Conservation (phyloP, 257 asterid species). For the Penstemon barbatus region DNA sequence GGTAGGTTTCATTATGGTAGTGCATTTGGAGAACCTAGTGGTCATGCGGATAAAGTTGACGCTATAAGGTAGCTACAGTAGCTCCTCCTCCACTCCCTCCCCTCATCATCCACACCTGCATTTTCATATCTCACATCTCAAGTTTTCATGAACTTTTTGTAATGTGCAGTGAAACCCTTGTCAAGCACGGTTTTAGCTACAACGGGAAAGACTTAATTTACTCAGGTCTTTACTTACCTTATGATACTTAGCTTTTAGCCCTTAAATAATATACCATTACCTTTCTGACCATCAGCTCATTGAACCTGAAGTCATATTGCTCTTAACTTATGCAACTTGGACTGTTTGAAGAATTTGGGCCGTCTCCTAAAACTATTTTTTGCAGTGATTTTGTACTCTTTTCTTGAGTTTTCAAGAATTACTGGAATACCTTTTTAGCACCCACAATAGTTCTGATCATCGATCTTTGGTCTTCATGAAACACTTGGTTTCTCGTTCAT, state of each 20-base stretch:
- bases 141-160: slow-evolving; percentile 26
- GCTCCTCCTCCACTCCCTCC: background rate
- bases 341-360: too few relatives aligned
- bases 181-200: slow-evolving; percentile 91
- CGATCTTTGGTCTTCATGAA: slow-evolving; percentile 8
- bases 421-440: background rate
- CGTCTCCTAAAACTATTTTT: too few relatives aligned
- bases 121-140: slow-evolving; percentile 22
- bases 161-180: slow-evolving; percentile 82
- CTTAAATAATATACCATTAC: background rate
- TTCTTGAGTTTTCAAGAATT: slow-evolving; percentile 10
- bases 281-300: too few relatives aligned
- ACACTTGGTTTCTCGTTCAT: too few relatives aligned
- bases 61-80: slow-evolving; percentile 61
- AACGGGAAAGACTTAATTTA: slow-evolving; percentile 88
- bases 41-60: slow-evolving; percentile 93
- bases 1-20: slow-evolving; percentile 98
- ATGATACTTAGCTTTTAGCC: slow-evolving; percentile 13
- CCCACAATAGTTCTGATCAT: too few relatives aligned
- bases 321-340: too few relatives aligned
- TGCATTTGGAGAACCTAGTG: slow-evolving; percentile 98
- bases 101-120: slow-evolving; percentile 4
- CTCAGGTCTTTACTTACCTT: slow-evolving; percentile 55
- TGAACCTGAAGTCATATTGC: too few relatives aligned
- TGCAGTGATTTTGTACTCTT: background rate